Evolutionary conservation across 148 eudicot species (phyloP).

Genomic region (Camellia lanceoleosa): DNA sequence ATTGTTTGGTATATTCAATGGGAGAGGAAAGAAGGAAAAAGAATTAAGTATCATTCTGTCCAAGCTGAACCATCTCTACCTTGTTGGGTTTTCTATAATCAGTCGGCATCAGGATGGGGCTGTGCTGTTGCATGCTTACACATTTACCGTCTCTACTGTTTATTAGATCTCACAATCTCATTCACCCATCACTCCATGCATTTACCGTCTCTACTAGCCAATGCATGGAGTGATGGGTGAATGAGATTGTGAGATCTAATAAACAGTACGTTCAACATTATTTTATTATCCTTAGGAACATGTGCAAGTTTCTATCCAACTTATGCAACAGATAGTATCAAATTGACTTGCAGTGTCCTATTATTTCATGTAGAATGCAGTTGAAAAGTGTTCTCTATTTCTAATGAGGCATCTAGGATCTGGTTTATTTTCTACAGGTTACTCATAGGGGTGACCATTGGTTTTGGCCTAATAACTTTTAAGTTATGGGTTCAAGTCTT

Average conservation of each 20-base stretch:
- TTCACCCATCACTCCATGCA: too few relatives aligned
- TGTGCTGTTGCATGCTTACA: background rate
- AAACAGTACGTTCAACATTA: background rate
- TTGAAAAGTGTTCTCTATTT: constrained; percentile 1
- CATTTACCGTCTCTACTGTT: background rate
- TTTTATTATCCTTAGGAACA: background rate
- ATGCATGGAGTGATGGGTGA: background rate
- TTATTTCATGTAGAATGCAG: constrained; percentile 1
- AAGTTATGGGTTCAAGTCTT: too few relatives aligned
- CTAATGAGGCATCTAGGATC: background rate
- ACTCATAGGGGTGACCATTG: too few relatives aligned
- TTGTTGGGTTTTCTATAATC: constrained; percentile 6
- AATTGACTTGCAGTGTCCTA: background rate
- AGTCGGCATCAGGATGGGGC: background rate
- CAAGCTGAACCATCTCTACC: constrained; percentile 8
- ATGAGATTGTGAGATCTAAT: constrained; percentile 5
- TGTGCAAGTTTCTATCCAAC: background rate
- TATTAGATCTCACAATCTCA: too few relatives aligned
- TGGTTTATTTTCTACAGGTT: background rate
- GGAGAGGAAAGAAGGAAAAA: constrained; percentile 12
- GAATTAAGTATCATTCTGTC: background rate
- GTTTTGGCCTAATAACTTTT: too few relatives aligned
- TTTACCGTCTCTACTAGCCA: constrained; percentile 7
- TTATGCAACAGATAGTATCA: background rate
- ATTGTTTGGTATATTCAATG: background rate